These are phyloP conservation scores for Ormosia semicastrata DNA, from an alignment of 306 rosid species.

Conservation along the genomic window DNA sequence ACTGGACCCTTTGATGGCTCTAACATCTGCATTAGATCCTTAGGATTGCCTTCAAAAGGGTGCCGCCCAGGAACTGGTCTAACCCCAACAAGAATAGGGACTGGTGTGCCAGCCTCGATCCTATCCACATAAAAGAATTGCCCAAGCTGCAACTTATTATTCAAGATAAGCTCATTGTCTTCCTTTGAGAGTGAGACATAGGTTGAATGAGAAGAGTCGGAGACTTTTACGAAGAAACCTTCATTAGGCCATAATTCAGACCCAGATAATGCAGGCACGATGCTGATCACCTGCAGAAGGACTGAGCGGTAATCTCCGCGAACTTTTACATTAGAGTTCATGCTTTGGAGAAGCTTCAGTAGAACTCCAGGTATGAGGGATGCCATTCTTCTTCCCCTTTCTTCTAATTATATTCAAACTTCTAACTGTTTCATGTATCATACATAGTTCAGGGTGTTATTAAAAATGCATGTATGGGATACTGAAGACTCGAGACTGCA, in stretches of 20 bases:
- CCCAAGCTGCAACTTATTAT: conserved; percentile 84
- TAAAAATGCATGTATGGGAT: neutral
- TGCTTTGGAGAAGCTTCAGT: conserved; percentile 77
- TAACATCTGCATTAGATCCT: conserved; percentile 88
- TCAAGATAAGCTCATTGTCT: conserved; percentile 82
- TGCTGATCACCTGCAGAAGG: conserved; percentile 85
- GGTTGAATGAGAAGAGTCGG: conserved; percentile 91
- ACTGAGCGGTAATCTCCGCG: conserved; percentile 84
- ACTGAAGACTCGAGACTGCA: neutral
- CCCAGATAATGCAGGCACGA: conserved; percentile 81
- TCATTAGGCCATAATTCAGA: conserved; percentile 86
- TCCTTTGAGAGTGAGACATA: conserved; percentile 76
- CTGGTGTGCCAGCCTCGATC: conserved; percentile 68
- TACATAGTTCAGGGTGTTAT: neutral
- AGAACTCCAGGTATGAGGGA: conserved; percentile 86
- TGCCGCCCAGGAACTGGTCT: conserved; percentile 81
- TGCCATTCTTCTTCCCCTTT: conserved; percentile 56
- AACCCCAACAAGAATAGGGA: conserved; percentile 73
- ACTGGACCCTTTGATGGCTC: conserved; percentile 54
- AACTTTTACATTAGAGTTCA: conserved; percentile 68
- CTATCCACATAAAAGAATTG: conserved; percentile 84
- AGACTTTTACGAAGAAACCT: conserved; percentile 85
- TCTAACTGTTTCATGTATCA: conserved; percentile 12
- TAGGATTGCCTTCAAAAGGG: conserved; percentile 80
- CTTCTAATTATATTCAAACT: conserved; percentile 1